These are phyloP conservation scores for Pichia paraexigua DNA, from an alignment of 805 yeast genomes.

Conservation along the genomic window DNA sequence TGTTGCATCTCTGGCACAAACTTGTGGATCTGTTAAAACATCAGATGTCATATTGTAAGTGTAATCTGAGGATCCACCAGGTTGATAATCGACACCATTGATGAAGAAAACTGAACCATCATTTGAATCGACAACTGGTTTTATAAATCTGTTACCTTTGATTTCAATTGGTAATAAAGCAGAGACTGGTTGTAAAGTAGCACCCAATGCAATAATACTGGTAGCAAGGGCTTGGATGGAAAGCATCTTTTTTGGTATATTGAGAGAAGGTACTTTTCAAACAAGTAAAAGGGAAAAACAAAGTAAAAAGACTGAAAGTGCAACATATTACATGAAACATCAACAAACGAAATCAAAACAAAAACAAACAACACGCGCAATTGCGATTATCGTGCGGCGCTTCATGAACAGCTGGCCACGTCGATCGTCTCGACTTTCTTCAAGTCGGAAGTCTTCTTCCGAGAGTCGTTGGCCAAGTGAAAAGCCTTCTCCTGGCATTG, in stretches of 20 bases:
- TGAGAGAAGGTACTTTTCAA: neutral
- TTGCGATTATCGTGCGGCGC: no score
- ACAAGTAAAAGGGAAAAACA: neutral
- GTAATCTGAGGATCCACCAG: slow-evolving; percentile 78
- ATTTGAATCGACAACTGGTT: slow-evolving; percentile 33
- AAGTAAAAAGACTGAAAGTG: neutral
- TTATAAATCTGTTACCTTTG: slow-evolving; percentile 51
- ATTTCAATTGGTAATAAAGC: slow-evolving; percentile 54
- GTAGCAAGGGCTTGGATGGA: neutral
- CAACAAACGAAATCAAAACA: neutral
- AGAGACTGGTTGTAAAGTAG: slow-evolving; percentile 9
- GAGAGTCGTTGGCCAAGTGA: no score
- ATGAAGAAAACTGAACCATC: slow-evolving; percentile 62
- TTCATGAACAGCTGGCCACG: no score
- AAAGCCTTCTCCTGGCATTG: no score
- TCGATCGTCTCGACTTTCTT: no score
- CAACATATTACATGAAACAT: neutral
- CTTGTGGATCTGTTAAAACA: slow-evolving; percentile 60
- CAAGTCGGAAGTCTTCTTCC: no score
- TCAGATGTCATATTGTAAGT: slow-evolving; percentile 35
- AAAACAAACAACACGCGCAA: neutral
- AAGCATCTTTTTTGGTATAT: neutral
- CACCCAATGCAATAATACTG: slow-evolving; percentile 7
- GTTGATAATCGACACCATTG: slow-evolving; percentile 87
- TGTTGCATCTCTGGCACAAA: slow-evolving; percentile 74